These are phyloP conservation scores for Diphasiastrum complanatum DNA, from an alignment of 83 land plant species.

Conservation along the genomic window DNA sequence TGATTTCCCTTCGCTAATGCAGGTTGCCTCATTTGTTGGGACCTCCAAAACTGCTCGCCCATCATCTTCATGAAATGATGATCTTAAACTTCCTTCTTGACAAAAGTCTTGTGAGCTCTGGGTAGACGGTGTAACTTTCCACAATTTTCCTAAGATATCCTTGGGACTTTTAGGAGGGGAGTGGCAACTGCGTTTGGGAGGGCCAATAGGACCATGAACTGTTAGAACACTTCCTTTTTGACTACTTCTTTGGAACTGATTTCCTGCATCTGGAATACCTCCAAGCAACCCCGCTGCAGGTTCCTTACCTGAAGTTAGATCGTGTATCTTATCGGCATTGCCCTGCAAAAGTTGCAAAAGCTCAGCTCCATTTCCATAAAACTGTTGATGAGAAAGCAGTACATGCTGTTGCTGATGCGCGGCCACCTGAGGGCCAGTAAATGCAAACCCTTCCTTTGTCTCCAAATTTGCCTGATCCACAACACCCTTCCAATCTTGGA, in stretches of 20 bases:
- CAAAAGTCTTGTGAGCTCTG: too few species aligned
- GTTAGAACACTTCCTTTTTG: conserved; percentile 6
- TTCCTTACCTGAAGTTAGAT: background rate
- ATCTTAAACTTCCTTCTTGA: background rate
- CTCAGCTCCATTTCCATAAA: conserved; percentile 30
- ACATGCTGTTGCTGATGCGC: too few species aligned
- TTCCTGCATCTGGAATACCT: conserved; percentile 1
- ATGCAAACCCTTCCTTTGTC: too few species aligned
- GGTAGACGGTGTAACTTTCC: conserved; percentile 19
- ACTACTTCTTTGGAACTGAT: background rate
- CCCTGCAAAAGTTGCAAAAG: conserved; percentile 24
- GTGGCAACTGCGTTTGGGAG: conserved; percentile 18
- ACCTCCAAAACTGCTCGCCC: background rate
- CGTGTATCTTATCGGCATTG: background rate
- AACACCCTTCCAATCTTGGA: too few species aligned
- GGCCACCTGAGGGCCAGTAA: too few species aligned
- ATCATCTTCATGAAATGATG: background rate
- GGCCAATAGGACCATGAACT: conserved; percentile 32
- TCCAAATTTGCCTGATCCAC: too few species aligned
- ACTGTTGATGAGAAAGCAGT: conserved; percentile 19
- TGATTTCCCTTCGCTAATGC: too few species aligned
- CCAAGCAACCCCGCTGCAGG: background rate
- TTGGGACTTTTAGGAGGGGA: conserved; percentile 11
- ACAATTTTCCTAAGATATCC: conserved; percentile 27
- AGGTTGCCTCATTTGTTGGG: background rate